Evolutionary conservation across 495 filamentous ascomycete species (phyloP).

Genomic region (Mycothermus thermophilus): DNA sequence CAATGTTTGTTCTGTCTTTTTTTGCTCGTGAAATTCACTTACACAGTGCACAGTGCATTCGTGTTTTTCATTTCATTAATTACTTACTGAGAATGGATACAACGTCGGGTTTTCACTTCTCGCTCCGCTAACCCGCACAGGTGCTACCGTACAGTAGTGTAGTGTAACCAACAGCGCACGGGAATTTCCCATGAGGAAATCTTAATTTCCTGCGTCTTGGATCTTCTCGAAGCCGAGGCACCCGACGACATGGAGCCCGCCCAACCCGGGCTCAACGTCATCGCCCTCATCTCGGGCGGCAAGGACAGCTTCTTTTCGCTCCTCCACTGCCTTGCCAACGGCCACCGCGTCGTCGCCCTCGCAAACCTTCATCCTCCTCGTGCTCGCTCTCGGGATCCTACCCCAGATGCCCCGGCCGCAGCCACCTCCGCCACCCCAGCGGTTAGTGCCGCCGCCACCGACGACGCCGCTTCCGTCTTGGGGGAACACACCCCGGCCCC

Average conservation of each 20-base stretch:
- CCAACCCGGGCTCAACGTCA: slow-evolving; percentile 49
- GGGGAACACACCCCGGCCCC: slow-evolving; percentile 8
- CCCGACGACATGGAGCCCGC: slow-evolving; percentile 2
- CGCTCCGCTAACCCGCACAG: too few relatives aligned
- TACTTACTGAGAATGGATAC: too few relatives aligned
- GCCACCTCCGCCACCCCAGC: slow-evolving; percentile 3
- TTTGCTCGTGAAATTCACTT: too few relatives aligned
- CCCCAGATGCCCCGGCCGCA: slow-evolving; percentile 2
- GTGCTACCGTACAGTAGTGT: too few relatives aligned
- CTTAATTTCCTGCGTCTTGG: too few relatives aligned
- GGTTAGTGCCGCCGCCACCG: slow-evolving; percentile 7
- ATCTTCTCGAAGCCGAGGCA: too few relatives aligned
- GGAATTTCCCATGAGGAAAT: too few relatives aligned
- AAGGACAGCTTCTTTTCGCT: slow-evolving; percentile 94
- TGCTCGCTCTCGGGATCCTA: slow-evolving; percentile 1
- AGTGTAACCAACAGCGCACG: too few relatives aligned
- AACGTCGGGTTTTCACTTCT: too few relatives aligned
- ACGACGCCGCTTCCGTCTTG: slow-evolving; percentile 1
- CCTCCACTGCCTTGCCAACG: slow-evolving; percentile 75
- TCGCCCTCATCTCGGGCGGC: slow-evolving; percentile 86
- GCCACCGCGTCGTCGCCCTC: slow-evolving; percentile 73
- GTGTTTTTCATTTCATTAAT: too few relatives aligned
- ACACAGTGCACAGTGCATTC: too few relatives aligned
- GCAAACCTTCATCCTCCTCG: slow-evolving; percentile 69
- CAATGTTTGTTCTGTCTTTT: too few relatives aligned